Percentiles rank a stretch among this genome's conserved stretches.
These are phyloP conservation scores for Penicillium sp. DNA, from an alignment of 2,329 filamentous ascomycete species.

Conservation along the genomic window DNA sequence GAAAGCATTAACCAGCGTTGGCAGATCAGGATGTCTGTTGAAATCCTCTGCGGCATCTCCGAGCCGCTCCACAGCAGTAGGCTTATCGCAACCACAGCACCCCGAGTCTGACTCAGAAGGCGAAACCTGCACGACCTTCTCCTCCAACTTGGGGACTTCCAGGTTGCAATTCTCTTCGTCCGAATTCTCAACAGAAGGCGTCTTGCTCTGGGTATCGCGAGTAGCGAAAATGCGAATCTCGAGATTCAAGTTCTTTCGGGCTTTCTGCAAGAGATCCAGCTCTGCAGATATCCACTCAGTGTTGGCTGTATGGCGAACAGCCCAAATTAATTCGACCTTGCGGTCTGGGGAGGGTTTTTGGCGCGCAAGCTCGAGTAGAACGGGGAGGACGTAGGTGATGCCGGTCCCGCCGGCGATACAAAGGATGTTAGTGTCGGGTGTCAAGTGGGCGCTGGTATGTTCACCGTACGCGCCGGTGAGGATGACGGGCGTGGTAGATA, in stretches of 20 bases:
- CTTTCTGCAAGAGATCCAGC: slow-evolving; percentile 50
- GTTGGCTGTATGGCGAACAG: slow-evolving; percentile 56
- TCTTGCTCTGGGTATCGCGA: slow-evolving; percentile 41
- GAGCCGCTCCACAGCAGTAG: slow-evolving; percentile 9
- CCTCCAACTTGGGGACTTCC: slow-evolving; percentile 1
- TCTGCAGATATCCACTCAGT: slow-evolving; percentile 60
- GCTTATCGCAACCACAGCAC: slow-evolving; percentile 13
- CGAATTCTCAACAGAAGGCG: neutral
- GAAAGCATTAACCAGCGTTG: slow-evolving; percentile 50
- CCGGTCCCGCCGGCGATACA: slow-evolving; percentile 60
- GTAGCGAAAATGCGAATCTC: slow-evolving; percentile 61
- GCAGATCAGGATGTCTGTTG: slow-evolving; percentile 30
- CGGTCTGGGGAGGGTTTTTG: slow-evolving; percentile 39
- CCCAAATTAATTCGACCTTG: slow-evolving; percentile 64
- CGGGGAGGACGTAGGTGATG: slow-evolving; percentile 57
- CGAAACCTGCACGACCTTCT: slow-evolving; percentile 7
- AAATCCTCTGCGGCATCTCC: slow-evolving; percentile 25
- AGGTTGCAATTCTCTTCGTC: slow-evolving; percentile 6
- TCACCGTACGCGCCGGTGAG: slow-evolving; percentile 65
- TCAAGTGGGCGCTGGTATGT: slow-evolving; percentile 44
- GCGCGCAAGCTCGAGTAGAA: slow-evolving; percentile 41
- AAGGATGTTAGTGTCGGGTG: slow-evolving; percentile 48
- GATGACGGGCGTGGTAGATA: slow-evolving; percentile 54
- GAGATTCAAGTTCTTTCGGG: slow-evolving; percentile 43
- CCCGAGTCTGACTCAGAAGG: slow-evolving; percentile 6